A percentile compares a stretch with the other conserved stretches of the same genome.
Evolutionary conservation across 768 basidiomycete species (phyloP).

Genomic region (Trametes coccinea): DNA sequence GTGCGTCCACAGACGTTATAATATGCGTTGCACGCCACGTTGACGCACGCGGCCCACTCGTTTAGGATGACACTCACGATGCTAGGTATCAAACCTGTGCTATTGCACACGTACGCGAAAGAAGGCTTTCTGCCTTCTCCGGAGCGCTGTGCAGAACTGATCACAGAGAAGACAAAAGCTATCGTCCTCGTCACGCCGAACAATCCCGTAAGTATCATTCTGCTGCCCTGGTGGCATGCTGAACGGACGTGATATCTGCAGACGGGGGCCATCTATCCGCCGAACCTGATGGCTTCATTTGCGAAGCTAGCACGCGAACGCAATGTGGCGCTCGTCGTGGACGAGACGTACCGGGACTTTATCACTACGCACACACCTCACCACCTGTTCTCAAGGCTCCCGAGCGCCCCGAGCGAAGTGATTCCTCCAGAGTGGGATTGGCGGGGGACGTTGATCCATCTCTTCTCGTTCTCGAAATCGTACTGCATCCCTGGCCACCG

Average conservation of each 20-base stretch:
- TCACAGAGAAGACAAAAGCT: constrained; percentile 61
- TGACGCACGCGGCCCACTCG: not conserved
- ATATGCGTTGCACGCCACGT: not conserved
- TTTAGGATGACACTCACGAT: constrained; percentile 66
- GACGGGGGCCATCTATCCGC: constrained; percentile 72
- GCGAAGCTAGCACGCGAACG: constrained; percentile 53
- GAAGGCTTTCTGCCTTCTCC: constrained; percentile 64
- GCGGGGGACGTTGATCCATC: constrained; percentile 61
- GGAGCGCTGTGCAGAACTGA: constrained; percentile 47
- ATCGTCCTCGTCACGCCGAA: constrained; percentile 79
- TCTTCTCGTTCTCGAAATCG: constrained; percentile 82
- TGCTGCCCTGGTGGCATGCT: not conserved
- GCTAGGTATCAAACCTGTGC: constrained; percentile 58
- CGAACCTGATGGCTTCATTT: constrained; percentile 57
- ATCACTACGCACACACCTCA: constrained; percentile 53
- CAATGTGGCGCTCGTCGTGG: constrained; percentile 69
- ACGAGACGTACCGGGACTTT: constrained; percentile 90
- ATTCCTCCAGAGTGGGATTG: constrained; percentile 41
- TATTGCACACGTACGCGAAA: constrained; percentile 50
- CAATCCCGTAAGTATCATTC: constrained; percentile 52
- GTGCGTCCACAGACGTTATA: constrained; percentile 35
- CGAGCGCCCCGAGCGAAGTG: not conserved
- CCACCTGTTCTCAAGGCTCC: constrained; percentile 45
- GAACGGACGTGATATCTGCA: constrained; percentile 25
- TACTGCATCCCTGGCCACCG: constrained; percentile 83